Percentiles rank a stretch among this genome's conserved stretches.
phyloP scores from a whole-genome alignment of 2,329 filamentous ascomycete species.

The Magnaporthiopsis rhizophila region DNA sequence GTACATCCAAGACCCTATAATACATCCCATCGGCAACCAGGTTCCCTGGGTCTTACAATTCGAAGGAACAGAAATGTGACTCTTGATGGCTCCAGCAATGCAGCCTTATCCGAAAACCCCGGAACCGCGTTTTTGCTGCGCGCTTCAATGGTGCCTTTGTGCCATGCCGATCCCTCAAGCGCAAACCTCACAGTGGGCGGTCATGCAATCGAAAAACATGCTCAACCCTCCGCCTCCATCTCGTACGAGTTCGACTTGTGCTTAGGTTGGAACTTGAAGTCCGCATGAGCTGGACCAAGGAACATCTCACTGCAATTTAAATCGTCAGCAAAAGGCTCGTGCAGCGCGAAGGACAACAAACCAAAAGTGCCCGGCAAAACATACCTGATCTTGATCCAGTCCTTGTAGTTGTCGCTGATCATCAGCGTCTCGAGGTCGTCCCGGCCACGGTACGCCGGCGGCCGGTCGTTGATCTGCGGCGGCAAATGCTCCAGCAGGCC shows the following conservation, averaged over 20 bases:
- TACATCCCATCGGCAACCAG: neutral
- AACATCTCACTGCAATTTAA: constrained; percentile 76
- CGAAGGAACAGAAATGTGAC: too few species aligned
- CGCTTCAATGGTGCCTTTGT: too few species aligned
- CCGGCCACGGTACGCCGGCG: constrained; percentile 73
- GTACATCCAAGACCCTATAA: neutral
- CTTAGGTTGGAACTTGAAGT: constrained; percentile 94
- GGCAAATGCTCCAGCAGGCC: constrained; percentile 84
- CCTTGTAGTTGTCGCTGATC: constrained; percentile 83
- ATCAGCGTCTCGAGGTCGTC: constrained; percentile 93
- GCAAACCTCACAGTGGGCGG: too few species aligned
- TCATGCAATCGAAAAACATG: neutral
- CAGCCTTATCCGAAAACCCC: too few species aligned
- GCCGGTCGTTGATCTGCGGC: constrained; percentile 80
- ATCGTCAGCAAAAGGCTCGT: constrained; percentile 8
- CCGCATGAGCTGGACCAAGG: constrained; percentile 78
- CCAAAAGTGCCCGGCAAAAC: constrained; percentile 24
- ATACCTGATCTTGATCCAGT: constrained; percentile 98
- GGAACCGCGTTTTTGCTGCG: too few species aligned
- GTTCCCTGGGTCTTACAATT: neutral
- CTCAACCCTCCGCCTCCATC: constrained; percentile 40
- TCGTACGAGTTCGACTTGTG: constrained; percentile 94
- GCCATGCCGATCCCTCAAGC: too few species aligned
- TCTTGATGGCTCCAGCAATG: too few species aligned
- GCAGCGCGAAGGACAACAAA: neutral